Percentiles rank a stretch among this genome's conserved stretches.
phyloP scores from a whole-genome alignment of 2,329 filamentous ascomycete genomes.

The Aspergillaceae sp. region DNA sequence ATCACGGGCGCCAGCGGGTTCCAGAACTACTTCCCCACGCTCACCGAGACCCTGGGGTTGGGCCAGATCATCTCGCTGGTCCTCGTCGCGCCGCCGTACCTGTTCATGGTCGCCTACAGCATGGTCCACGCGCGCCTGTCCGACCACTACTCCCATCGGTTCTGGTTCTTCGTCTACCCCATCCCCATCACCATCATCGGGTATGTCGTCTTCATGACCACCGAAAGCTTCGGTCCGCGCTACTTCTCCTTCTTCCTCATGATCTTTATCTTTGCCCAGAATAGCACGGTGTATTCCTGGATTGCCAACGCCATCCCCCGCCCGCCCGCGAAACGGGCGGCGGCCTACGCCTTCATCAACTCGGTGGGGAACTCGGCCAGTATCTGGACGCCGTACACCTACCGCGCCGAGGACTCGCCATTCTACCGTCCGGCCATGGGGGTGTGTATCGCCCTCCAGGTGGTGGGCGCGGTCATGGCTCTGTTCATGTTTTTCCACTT shows the following conservation, averaged over 20 bases:
- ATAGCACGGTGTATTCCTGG: constrained; percentile 44
- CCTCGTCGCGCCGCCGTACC: constrained; percentile 46
- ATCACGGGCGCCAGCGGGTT: constrained; percentile 45
- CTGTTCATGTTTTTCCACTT: constrained; percentile 33
- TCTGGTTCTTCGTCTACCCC: constrained; percentile 48
- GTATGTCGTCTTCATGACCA: constrained; percentile 48
- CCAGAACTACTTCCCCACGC: constrained; percentile 50
- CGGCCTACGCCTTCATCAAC: constrained; percentile 49
- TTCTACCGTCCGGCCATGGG: constrained; percentile 36
- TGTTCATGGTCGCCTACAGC: constrained; percentile 46
- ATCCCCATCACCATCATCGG: constrained; percentile 45
- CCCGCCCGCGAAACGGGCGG: constrained; percentile 48
- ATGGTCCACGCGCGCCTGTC: constrained; percentile 38
- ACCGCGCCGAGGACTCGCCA: constrained; percentile 30
- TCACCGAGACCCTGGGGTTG: constrained; percentile 40
- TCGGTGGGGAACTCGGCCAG: constrained; percentile 45
- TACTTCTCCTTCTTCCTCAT: constrained; percentile 51
- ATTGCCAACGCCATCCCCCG: constrained; percentile 44
- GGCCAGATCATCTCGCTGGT: constrained; percentile 41
- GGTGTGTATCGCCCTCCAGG: constrained; percentile 34
- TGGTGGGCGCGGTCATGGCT: constrained; percentile 26
- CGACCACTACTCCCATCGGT: constrained; percentile 39
- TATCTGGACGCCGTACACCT: constrained; percentile 47
- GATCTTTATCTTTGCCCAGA: constrained; percentile 49
- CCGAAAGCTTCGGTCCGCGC: constrained; percentile 42